Conservation (phyloP, 305 asterid genomes). For the Rubia balearica region DNA sequence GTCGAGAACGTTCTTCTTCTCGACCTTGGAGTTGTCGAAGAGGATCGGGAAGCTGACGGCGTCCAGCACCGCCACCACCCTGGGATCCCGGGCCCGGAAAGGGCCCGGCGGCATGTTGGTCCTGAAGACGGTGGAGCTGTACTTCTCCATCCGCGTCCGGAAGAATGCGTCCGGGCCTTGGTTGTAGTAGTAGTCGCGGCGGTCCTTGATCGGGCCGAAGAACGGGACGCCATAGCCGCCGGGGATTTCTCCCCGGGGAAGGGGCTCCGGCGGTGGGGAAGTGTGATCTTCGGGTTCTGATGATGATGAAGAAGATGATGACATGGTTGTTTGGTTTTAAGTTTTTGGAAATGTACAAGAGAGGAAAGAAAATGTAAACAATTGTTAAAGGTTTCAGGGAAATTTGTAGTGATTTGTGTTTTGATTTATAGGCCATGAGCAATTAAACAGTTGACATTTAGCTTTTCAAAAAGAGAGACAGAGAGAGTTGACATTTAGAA, state of each 20-base stretch:
- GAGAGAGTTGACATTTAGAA: too few relatives aligned
- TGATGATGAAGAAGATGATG: neutral
- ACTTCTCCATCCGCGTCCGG: slow-evolving; percentile 22
- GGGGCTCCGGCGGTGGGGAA: neutral
- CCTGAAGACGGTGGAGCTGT: slow-evolving; percentile 46
- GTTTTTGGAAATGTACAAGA: neutral
- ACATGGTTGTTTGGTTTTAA: neutral
- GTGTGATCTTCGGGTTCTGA: neutral
- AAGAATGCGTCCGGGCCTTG: slow-evolving; percentile 37
- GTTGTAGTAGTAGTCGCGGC: slow-evolving; percentile 34
- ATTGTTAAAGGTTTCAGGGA: neutral
- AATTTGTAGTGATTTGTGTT: neutral
- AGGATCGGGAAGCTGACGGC: slow-evolving; percentile 40
- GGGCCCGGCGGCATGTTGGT: slow-evolving; percentile 46
- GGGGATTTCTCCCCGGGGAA: slow-evolving; percentile 47
- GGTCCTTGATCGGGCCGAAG: slow-evolving; percentile 43
- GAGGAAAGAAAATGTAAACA: neutral
- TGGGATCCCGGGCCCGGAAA: slow-evolving; percentile 27
- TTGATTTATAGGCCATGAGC: neutral
- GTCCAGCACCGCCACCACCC: slow-evolving; percentile 33
- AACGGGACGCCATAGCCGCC: slow-evolving; percentile 45
- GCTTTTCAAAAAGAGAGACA: too few relatives aligned
- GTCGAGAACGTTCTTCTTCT: slow-evolving; percentile 30
- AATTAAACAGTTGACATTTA: neutral
- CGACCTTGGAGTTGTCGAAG: slow-evolving; percentile 49